These are phyloP conservation scores for Microcyclospora pomicola DNA, from an alignment of 2,329 filamentous ascomycete genomes.

Conservation along the genomic window DNA sequence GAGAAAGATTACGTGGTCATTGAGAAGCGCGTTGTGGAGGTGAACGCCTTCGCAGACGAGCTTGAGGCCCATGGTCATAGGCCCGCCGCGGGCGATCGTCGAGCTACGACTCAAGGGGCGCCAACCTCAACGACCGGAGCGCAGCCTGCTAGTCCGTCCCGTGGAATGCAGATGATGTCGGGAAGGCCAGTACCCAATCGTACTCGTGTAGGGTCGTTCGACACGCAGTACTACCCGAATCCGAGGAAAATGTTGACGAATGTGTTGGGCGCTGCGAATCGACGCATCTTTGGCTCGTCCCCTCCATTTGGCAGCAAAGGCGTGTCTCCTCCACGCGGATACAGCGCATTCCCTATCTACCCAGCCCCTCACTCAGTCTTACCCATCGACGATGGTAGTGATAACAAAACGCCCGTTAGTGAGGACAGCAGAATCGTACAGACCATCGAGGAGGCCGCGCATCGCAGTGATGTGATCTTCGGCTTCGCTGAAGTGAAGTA, in stretches of 20 bases:
- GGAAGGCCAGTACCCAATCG: conserved; percentile 51
- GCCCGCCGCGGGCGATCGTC: conserved; percentile 43
- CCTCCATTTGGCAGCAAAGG: conserved; percentile 44
- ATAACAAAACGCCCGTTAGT: conserved; percentile 48
- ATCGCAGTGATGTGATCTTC: conserved; percentile 88
- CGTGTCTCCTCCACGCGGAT: conserved; percentile 58
- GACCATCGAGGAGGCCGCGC: conserved; percentile 80
- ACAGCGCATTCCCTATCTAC: conserved; percentile 74
- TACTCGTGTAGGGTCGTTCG: conserved; percentile 66
- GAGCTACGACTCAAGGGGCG: conserved; percentile 63
- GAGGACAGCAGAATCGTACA: conserved; percentile 70
- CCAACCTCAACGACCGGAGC: conserved; percentile 57
- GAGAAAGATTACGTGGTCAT: conserved; percentile 93
- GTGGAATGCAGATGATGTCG: conserved; percentile 59
- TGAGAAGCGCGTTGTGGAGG: conserved; percentile 87
- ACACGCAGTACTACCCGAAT: conserved; percentile 59
- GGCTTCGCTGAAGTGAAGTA: conserved; percentile 98
- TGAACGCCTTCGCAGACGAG: conserved; percentile 94
- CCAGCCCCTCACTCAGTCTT: conserved; percentile 58
- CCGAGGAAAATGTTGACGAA: conserved; percentile 82
- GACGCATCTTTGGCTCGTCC: conserved; percentile 54
- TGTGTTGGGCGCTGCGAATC: conserved; percentile 85
- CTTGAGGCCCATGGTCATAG: conserved; percentile 48
- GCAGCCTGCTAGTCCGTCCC: conserved; percentile 49
- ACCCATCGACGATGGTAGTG: conserved; percentile 45